Evolutionary conservation across 805 yeast genomes (phyloP), one percentile per base, ranked within the genome.

Genomic region (Lipomyces chichibuensis): DNA sequence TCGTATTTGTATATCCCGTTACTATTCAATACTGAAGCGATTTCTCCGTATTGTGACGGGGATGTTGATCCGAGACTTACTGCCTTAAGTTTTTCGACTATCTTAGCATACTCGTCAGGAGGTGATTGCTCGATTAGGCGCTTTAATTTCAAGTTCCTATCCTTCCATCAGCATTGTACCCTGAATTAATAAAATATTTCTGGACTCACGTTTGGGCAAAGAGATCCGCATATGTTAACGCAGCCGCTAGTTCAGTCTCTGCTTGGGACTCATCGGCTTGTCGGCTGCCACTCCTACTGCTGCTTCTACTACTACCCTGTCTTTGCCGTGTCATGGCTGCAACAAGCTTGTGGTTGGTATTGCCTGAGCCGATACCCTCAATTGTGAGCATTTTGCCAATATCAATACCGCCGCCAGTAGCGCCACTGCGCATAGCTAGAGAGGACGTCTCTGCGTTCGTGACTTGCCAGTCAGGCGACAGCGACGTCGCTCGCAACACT

Each of bases 391-490:
- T 65, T 29, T 59, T 54, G 20, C 69, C 65, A 32, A 60, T 63
- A 32, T 63, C 64, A n/a, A 27, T 61, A 7, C 43, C 37, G 6
- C 57, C 59, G 29, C 56, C 46, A 54, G 20, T 27, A n/a, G 46
- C 57, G 8, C 37, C 58, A 29, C 49, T 39, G 60, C 66, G 67
- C 59, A 69, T 54, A 6, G 69, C 70, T 7, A 69, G 62, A 2
- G 69, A 53, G 11, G 73, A 62, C 7, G 65, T 65, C 25, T 73
- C 39, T 17, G 73, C 77, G 54, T 72, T 69, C 8, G 74, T 67
- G 37, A 78, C 75, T 63, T 80, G 82, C 81, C 81, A 79, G 25
- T 74, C 74, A 0, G 80, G 75, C 13, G 81, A 75, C 9, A 80
- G 71, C 9, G 81, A 78, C 35, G 75, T 73, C 65, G 75, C 75